A percentile compares a stretch with the other conserved stretches of the same genome.
phyloP scores from a whole-genome alignment of 768 basidiomycete genomes.

The Xerocomellus intermedius region DNA sequence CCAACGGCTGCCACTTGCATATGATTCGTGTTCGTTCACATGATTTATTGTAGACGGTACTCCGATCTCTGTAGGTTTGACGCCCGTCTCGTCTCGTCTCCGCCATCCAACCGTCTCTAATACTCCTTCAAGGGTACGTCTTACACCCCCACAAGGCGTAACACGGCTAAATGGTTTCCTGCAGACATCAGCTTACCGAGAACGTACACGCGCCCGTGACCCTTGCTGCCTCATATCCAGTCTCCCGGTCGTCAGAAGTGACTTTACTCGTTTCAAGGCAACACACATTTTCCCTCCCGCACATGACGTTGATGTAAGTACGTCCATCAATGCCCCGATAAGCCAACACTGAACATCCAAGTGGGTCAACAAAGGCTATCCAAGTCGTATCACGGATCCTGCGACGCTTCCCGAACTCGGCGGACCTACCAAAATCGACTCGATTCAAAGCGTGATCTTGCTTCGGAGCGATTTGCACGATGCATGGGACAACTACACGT shows the following conservation, averaged over 20 bases:
- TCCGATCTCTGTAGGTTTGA: not conserved
- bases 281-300: constrained; percentile 24
- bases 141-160: not conserved
- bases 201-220: not conserved
- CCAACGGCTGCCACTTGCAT: not conserved
- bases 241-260: not conserved
- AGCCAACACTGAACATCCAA: constrained; percentile 15
- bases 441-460: constrained; percentile 28
- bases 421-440: constrained; percentile 20
- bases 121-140: not conserved
- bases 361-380: constrained; percentile 22
- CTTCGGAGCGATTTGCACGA: constrained; percentile 27
- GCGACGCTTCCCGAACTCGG: constrained; percentile 8
- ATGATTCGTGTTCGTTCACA: not conserved
- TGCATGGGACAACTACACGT: constrained; percentile 27
- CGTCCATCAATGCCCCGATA: not conserved
- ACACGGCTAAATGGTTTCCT: not conserved
- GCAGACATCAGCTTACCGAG: not conserved
- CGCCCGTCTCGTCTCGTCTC: not conserved
- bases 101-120: not conserved
- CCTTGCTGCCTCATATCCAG: not conserved
- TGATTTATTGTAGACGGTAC: not conserved
- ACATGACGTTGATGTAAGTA: constrained; percentile 23
- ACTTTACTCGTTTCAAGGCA: not conserved
- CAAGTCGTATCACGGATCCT: constrained; percentile 17